These are phyloP conservation scores for Thymus quinquecostatus DNA, from an alignment of 257 asterid species.

Conservation along the genomic window DNA sequence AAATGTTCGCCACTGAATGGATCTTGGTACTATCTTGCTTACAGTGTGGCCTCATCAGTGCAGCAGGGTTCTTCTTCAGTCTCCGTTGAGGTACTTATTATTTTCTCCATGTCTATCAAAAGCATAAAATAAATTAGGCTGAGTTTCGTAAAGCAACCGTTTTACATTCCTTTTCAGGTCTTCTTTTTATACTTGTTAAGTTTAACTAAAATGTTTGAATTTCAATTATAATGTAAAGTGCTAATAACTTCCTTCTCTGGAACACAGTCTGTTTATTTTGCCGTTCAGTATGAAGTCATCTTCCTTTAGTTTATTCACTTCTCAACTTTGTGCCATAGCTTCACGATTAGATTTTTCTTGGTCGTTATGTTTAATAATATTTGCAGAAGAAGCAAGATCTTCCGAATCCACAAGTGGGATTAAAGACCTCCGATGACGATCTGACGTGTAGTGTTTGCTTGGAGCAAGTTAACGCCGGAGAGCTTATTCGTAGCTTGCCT, in stretches of 20 bases:
- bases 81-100: slow-evolving; percentile 65
- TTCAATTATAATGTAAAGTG: too few species aligned
- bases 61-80: slow-evolving; percentile 73
- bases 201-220: too few species aligned
- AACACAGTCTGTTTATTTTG: too few species aligned
- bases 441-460: slow-evolving; percentile 97
- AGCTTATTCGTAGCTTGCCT: slow-evolving; percentile 92
- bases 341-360: too few species aligned
- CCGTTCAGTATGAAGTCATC: too few species aligned
- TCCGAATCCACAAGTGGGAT: slow-evolving; percentile 45
- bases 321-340: too few species aligned
- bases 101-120: slow-evolving; percentile 24
- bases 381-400: slow-evolving; percentile 77
- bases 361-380: not conserved
- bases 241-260: too few species aligned
- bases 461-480: slow-evolving; percentile 94
- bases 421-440: slow-evolving; percentile 69
- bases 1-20: slow-evolving; percentile 9
- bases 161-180: not conserved
- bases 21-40: slow-evolving; percentile 36
- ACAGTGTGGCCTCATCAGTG: slow-evolving; percentile 62
- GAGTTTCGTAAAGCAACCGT: not conserved
- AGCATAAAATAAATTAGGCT: not conserved
- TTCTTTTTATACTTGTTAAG: not conserved
- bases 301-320: too few species aligned